phyloP scores from a whole-genome alignment of 257 asterid genomes.

The Petrea volubilis region DNA sequence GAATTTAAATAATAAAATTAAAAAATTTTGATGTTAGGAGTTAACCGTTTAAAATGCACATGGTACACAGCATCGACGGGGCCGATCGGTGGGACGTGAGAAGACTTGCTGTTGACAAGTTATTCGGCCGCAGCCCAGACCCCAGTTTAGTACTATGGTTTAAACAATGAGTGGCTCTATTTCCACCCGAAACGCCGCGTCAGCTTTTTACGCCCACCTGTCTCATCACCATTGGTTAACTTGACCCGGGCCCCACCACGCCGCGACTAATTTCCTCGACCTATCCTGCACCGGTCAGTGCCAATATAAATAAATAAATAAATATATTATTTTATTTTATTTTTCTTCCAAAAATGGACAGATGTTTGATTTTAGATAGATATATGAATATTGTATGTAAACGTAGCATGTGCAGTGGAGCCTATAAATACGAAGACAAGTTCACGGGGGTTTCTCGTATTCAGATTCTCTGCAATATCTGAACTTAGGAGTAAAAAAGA shows the following conservation, averaged over 20 bases:
- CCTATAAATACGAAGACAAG: conserved; percentile 14
- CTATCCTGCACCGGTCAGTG: background rate
- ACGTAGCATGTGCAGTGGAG: conserved; percentile 11
- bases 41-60: too few species aligned
- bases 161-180: background rate
- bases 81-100: too few species aligned
- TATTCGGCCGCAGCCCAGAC: background rate
- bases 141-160: too few species aligned
- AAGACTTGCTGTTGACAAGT: too few species aligned
- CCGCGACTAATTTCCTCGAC: background rate
- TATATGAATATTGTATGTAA: background rate
- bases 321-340: background rate
- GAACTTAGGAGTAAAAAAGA: too few species aligned
- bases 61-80: too few species aligned
- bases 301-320: background rate
- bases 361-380: too few species aligned
- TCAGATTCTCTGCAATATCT: too few species aligned
- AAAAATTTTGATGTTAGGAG: too few species aligned
- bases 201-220: background rate
- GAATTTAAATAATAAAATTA: too few species aligned
- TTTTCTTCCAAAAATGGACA: too few species aligned
- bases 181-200: background rate
- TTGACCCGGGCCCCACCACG: background rate
- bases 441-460: conserved; percentile 18
- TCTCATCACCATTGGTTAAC: background rate